phyloP scores from a whole-genome alignment of 2,329 filamentous ascomycete species.

The Periglandula ipomoeae region DNA sequence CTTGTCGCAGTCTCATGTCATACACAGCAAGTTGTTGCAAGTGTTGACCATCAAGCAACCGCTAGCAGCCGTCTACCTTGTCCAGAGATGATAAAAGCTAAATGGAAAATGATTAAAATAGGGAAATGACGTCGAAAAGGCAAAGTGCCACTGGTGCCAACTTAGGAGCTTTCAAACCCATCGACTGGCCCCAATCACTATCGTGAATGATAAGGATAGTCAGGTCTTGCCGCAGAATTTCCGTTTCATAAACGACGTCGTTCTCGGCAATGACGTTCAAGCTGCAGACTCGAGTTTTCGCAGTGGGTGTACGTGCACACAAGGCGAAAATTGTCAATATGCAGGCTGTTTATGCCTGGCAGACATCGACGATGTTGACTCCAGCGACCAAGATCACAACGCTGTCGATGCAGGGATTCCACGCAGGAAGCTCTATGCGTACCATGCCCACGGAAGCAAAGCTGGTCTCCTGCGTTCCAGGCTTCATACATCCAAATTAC shows the following conservation, averaged over 20 bases:
- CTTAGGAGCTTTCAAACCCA: constrained; percentile 45
- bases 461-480: constrained; percentile 43
- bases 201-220: constrained; percentile 55
- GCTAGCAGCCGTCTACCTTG: neutral
- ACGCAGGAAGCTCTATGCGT: constrained; percentile 45
- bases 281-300: constrained; percentile 52
- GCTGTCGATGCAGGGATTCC: constrained; percentile 22
- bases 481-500: constrained; percentile 43
- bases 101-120: constrained; percentile 14
- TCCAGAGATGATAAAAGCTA: neutral
- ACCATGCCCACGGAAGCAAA: constrained; percentile 46
- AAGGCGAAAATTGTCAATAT: constrained; percentile 58
- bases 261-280: constrained; percentile 51
- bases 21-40: neutral
- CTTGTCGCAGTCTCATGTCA: neutral
- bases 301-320: constrained; percentile 58
- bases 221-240: constrained; percentile 53
- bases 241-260: constrained; percentile 55
- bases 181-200: constrained; percentile 42
- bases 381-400: constrained; percentile 22
- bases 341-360: constrained; percentile 61
- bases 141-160: constrained; percentile 53
- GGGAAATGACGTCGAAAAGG: constrained; percentile 28
- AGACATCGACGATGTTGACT: constrained; percentile 34
- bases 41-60: too few relatives aligned